These are phyloP conservation scores for Leccinellum albellum DNA, from an alignment of 768 basidiomycete species.

Conservation along the genomic window DNA sequence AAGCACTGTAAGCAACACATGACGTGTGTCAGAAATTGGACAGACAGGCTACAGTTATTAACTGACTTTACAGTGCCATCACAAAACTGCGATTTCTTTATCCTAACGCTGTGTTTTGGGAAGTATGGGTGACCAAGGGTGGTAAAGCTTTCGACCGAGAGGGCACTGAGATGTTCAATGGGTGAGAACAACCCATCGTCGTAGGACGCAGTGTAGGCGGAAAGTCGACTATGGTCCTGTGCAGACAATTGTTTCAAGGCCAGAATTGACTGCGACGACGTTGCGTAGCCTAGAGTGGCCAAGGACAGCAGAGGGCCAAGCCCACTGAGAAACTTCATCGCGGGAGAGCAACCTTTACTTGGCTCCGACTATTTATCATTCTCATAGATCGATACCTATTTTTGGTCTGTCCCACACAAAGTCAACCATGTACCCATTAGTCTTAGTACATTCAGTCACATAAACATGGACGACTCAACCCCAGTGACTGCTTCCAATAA, in stretches of 20 bases:
- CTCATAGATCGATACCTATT: no score
- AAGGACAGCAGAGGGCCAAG: constrained; percentile 18
- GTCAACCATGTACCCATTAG: no score
- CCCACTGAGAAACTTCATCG: constrained; percentile 8
- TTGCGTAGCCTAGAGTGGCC: constrained; percentile 10
- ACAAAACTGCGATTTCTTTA: constrained; percentile 39
- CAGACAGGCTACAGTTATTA: background rate
- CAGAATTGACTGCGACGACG: constrained; percentile 18
- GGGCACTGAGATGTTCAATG: constrained; percentile 26
- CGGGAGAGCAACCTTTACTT: no score
- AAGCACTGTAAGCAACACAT: constrained; percentile 36
- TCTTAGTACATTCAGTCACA: no score
- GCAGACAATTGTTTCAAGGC: constrained; percentile 4
- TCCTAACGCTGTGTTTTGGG: constrained; percentile 39
- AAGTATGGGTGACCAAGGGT: constrained; percentile 42
- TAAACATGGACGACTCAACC: no score
- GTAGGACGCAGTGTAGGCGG: constrained; percentile 10
- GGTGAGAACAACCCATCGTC: constrained; percentile 35
- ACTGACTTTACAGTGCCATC: constrained; percentile 39
- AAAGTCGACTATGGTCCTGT: constrained; percentile 1
- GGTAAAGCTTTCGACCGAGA: constrained; percentile 34
- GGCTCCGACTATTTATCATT: no score
- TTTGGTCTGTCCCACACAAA: background rate
- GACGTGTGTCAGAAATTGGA: background rate
- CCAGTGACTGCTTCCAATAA: no score